These are phyloP conservation scores for Eutypella sp. DNA, from an alignment of 2,329 filamentous ascomycete genomes.

Conservation along the genomic window DNA sequence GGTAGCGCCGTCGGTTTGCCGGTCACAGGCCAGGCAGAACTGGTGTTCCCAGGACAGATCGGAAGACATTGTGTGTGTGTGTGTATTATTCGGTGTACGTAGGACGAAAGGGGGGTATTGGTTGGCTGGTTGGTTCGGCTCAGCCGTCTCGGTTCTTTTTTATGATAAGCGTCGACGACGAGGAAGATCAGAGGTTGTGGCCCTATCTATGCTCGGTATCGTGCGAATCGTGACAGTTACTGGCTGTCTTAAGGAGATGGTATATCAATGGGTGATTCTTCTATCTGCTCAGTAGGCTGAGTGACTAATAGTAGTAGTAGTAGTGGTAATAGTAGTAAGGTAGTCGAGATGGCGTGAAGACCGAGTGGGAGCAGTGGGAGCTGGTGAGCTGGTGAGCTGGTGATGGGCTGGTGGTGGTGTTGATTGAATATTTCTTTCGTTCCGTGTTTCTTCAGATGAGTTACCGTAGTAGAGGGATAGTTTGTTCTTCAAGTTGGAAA, in stretches of 20 bases:
- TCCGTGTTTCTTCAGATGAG: background rate
- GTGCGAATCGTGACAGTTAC: background rate
- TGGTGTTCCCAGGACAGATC: conserved; percentile 72
- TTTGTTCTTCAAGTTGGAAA: background rate
- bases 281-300: too few relatives aligned
- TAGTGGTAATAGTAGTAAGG: background rate
- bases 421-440: background rate
- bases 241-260: too few relatives aligned
- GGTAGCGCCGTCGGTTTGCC: conserved; percentile 72
- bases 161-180: background rate
- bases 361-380: too few relatives aligned
- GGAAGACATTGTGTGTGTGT: conserved; percentile 41
- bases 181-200: background rate
- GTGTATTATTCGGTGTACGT: conserved; percentile 19
- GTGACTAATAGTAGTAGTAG: background rate
- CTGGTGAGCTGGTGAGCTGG: too few relatives aligned
- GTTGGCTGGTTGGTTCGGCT: background rate
- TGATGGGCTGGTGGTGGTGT: background rate
- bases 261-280: too few relatives aligned
- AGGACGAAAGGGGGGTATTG: conserved; percentile 8
- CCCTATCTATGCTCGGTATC: background rate
- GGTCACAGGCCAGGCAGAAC: conserved; percentile 92
- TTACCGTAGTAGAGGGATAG: background rate
- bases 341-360: background rate
- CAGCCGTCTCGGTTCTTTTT: background rate